Conservation (phyloP, 169 alveolate species). For the Babesia caballi region DNA sequence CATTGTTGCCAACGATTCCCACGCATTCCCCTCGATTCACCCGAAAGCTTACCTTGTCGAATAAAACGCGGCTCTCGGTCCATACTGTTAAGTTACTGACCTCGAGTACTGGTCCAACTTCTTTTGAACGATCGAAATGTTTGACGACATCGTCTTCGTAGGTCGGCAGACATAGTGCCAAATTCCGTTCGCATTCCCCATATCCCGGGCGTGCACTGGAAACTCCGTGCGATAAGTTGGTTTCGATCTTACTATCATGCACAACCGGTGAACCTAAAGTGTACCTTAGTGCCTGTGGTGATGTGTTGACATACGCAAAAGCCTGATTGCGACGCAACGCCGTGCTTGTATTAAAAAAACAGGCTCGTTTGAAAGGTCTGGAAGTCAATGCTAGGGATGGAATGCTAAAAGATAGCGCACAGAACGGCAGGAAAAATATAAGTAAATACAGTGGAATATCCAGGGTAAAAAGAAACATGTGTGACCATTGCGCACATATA, state of each 20-base stretch:
- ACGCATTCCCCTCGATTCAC: constrained; percentile 70
- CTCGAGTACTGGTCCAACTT: constrained; percentile 26
- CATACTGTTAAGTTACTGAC: constrained; percentile 42
- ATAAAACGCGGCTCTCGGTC: constrained; percentile 53
- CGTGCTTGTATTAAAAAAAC: not conserved
- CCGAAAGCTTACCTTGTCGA: constrained; percentile 65
- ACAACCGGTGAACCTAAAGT: not conserved
- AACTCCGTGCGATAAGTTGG: not conserved
- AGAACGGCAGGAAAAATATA: not conserved
- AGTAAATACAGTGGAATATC: not conserved
- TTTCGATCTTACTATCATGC: not conserved
- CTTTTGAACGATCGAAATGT: not conserved
- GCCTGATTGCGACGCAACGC: not conserved
- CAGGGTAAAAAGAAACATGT: not conserved
- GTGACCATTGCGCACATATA: not conserved
- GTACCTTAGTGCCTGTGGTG: not conserved
- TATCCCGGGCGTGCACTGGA: not conserved
- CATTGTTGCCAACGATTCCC: constrained; percentile 78
- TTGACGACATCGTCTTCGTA: not conserved
- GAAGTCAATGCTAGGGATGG: not conserved
- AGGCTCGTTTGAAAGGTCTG: not conserved
- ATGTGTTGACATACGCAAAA: not conserved
- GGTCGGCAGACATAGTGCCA: not conserved
- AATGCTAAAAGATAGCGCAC: not conserved
- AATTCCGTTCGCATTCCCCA: not conserved